phyloP scores from a whole-genome alignment of 208 protist genomes.

The Angomonas ambiguus region DNA sequence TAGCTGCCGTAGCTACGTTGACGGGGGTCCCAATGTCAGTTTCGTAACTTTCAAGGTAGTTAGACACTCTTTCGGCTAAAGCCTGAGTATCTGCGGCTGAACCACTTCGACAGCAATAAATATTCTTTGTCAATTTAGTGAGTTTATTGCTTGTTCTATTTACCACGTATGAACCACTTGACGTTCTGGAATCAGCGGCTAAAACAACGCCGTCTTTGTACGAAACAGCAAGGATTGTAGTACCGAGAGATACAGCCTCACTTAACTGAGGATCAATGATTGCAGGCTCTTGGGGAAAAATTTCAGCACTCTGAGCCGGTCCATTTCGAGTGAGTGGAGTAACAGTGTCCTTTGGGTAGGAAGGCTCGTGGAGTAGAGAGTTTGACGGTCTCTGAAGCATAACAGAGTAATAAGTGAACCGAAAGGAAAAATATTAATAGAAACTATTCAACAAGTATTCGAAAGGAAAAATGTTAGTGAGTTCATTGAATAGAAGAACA shows the following conservation, averaged over 20 bases:
- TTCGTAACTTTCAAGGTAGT: slow-evolving; percentile 91
- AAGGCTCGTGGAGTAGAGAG: slow-evolving; percentile 75
- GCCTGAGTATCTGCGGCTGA: slow-evolving; percentile 98
- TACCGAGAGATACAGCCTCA: slow-evolving; percentile 89
- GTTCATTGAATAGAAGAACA: slow-evolving; percentile 3
- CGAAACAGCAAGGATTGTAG: slow-evolving; percentile 97
- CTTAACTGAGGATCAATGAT: slow-evolving; percentile 80
- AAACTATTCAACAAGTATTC: background rate
- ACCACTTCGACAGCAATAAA: slow-evolving; percentile 97
- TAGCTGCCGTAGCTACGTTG: slow-evolving; percentile 94
- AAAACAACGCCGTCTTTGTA: slow-evolving; percentile 96
- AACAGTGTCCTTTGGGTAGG: slow-evolving; percentile 46
- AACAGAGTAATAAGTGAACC: background rate
- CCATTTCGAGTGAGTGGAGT: slow-evolving; percentile 58
- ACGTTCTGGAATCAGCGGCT: slow-evolving; percentile 97
- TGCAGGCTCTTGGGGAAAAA: slow-evolving; percentile 70
- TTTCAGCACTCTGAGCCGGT: slow-evolving; percentile 40
- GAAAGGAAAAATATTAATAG: background rate
- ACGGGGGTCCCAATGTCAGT: slow-evolving; percentile 87
- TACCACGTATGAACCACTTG: slow-evolving; percentile 95
- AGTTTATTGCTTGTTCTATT: slow-evolving; percentile 98
- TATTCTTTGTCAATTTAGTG: slow-evolving; percentile 94
- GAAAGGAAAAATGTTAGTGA: slow-evolving; percentile 3
- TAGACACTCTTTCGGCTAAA: slow-evolving; percentile 89
- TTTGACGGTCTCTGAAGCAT: slow-evolving; percentile 73